Evolutionary conservation across 352 stramenopile species (phyloP), one percentile per base, ranked within the genome.

Genomic region (Phytophthora aleatoria): DNA sequence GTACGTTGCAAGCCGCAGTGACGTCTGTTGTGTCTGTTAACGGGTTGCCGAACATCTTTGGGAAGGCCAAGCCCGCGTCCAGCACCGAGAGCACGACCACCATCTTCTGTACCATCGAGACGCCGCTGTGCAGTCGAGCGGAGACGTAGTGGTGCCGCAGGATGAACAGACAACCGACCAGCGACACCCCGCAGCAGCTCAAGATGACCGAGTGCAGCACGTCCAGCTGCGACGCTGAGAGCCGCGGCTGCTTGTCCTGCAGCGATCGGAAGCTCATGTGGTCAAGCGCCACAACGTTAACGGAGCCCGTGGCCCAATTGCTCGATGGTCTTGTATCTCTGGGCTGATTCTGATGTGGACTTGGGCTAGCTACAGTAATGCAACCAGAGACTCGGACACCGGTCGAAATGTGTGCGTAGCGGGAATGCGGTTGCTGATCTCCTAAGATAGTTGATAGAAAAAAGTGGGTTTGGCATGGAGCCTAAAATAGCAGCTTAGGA

Each of bases 51-150:
- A 90, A 75, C 36, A 89, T 33, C 65, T 88, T 89, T 15, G 81
- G 81, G 30, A 89, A 61, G 9, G 70, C 74, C 30, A 83, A 69
- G 2, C 67, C 66, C 2, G 84, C 61, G 47, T 91, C 81, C n/a
- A 90, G 42, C 8, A 91, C 31, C n/a, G 81, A 84, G 43, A 92
- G 77, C 69, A 87, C 76, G 42, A 78, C 67, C 54, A 92, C 79
- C 83, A 92, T 92, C 71, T 76, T 86, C 56, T 89, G 83, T 47
- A 85, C 79, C 66, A 81, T 73, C 28, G 64, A 83, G 33, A 82
- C 63, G 33, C 66, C 75, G 31, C 70, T 72, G 39, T 73, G 69
- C 8, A 64, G 52, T 20, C 56, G 35, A 10, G 69, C 54, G 0
- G 60, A 81, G 39, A 71, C 63, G 48, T 76, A 73, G 58, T 81